Base-by-base conservation (phyloP, 352 stramenopile species). In the Thraustotheca clavata region DNA sequence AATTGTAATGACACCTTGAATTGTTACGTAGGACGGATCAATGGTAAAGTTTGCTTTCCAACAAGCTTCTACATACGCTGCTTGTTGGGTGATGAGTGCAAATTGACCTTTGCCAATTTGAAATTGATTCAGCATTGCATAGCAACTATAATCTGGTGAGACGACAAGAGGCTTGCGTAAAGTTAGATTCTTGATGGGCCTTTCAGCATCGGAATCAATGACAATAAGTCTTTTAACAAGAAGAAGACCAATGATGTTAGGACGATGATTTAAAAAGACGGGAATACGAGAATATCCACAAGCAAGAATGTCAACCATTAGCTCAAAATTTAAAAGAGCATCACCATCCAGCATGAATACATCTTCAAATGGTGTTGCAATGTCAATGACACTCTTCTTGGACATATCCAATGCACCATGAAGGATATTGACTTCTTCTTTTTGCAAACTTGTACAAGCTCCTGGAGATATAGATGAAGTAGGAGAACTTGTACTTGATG, bases 361-460 rank as follows among this genome's bases (percentile, higher is more conserved):
- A 50, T 79, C 50, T 9, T 72, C 46, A 18, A 86, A 46, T 11
- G 73, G 77, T 14, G 76, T 87, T 67, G 73, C 83, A n/a, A 77
- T 69, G 62, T 91, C 77, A 2, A 57, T 36, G 7, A 78, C 77
- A 16, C 67, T 67, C 22, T 73, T 83, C 16, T 71, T 76, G 12
- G 71, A 80, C 60, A 94, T 74, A 46, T 63, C 38, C 31, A 94
- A 61, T 4, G 78, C 76, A 43, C 80, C 80, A 68, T 81, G 72
- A 16, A 90, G 76, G 54, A 91, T 77, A n/a, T 55, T 70, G 8
- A 89, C 74, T 69, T 90, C 79, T 50, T 86, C 74, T n/a, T 27
- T 41, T 11, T 63, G 35, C 24, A 67, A 31, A 22, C 48, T 38
- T 22, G 57, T 65, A 46, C 38, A 20, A 29, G 31, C 33, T 31